Evolutionary conservation across 208 protist species (phyloP).

Genomic region (Leishmania arabica): DNA sequence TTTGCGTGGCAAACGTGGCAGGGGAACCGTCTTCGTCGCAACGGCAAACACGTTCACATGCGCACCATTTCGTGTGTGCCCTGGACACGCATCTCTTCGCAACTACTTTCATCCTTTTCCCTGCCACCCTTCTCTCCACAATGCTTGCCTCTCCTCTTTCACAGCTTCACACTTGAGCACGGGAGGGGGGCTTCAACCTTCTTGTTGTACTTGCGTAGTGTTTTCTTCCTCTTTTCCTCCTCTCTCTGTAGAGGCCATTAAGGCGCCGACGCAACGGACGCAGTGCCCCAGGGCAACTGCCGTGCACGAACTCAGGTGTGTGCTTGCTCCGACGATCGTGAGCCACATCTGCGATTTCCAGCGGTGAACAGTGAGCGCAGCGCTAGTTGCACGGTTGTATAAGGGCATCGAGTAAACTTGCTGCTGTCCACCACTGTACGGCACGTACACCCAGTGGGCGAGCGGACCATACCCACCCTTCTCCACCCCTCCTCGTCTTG

Average conservation of each 20-base stretch:
- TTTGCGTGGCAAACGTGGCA: neutral
- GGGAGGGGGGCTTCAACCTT: neutral
- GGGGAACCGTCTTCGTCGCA: neutral
- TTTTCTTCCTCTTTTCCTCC: neutral
- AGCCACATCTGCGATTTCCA: neutral
- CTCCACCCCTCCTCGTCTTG: neutral
- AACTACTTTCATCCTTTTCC: neutral
- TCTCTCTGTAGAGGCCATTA: conserved; percentile 1
- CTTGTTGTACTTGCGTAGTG: neutral
- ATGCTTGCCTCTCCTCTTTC: neutral
- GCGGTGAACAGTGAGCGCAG: neutral
- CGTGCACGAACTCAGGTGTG: neutral
- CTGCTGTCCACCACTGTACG: neutral
- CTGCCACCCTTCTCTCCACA: neutral
- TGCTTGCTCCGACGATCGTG: neutral
- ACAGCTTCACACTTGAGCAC: neutral
- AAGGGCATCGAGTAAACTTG: neutral
- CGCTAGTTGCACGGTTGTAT: neutral
- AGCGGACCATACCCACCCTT: neutral
- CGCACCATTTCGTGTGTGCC: neutral
- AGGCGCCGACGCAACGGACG: neutral
- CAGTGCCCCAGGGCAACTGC: neutral
- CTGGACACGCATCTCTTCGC: neutral
- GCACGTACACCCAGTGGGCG: neutral
- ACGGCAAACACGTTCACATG: neutral